Evolutionary conservation across 2,329 filamentous ascomycete species (phyloP).

Genomic region (Xylariaceae sp.): DNA sequence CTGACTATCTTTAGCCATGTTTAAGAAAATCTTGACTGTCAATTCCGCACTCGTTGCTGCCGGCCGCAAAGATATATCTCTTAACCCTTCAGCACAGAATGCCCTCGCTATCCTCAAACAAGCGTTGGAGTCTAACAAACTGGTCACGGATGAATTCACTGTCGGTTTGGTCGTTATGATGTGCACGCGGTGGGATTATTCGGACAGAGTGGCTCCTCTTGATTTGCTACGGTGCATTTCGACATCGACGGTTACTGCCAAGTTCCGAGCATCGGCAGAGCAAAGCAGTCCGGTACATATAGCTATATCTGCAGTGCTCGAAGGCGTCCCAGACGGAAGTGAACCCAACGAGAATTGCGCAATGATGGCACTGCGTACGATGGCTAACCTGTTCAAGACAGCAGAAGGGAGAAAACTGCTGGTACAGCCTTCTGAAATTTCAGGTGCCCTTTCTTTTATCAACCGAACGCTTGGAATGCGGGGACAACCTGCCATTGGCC

Average conservation of each 20-base stretch:
- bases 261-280: constrained; percentile 46
- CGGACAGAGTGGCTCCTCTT: constrained; percentile 74
- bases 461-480: constrained; percentile 54
- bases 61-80: constrained; percentile 65
- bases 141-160: constrained; percentile 45
- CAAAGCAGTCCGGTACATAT: constrained; percentile 56
- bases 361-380: constrained; percentile 77
- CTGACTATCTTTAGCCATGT: constrained; percentile 45
- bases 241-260: constrained; percentile 60
- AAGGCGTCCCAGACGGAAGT: constrained; percentile 48
- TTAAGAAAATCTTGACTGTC: constrained; percentile 69
- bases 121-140: constrained; percentile 55
- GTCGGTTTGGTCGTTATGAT: constrained; percentile 65
- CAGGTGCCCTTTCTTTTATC: constrained; percentile 57
- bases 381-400: constrained; percentile 80
- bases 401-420: constrained; percentile 62
- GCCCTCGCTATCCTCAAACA: constrained; percentile 55
- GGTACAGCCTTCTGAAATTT: constrained; percentile 47
- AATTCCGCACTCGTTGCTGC: constrained; percentile 67
- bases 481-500: constrained; percentile 42
- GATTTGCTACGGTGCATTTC: constrained; percentile 83
- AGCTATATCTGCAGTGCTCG: constrained; percentile 36
- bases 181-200: constrained; percentile 71
- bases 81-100: constrained; percentile 67
- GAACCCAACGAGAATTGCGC: constrained; percentile 68